Conservation (phyloP, 148 eudicot species). For the Nepenthes mirabilis region DNA sequence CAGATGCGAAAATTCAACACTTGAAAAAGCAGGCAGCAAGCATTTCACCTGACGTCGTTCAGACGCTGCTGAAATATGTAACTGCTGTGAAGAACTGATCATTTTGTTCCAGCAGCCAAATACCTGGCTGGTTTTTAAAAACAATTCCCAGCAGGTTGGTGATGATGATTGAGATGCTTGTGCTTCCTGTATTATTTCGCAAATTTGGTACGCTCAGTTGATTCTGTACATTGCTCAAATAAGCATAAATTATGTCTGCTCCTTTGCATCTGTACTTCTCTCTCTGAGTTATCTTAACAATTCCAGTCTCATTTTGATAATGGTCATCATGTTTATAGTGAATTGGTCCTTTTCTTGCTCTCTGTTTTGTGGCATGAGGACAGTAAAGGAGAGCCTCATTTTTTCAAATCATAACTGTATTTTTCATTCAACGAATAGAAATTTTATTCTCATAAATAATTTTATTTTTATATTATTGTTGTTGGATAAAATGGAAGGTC, state of each 20-base stretch:
- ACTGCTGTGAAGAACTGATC: constrained; percentile 57
- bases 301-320: too few species aligned
- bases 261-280: too few species aligned
- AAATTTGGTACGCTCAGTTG: neutral
- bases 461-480: too few species aligned
- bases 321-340: too few species aligned
- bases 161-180: constrained; percentile 8
- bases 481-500: too few species aligned
- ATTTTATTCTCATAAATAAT: too few species aligned
- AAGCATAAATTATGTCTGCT: neutral
- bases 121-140: neutral
- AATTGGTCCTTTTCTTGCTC: too few species aligned
- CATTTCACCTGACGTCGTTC: constrained; percentile 67
- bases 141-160: constrained; percentile 2
- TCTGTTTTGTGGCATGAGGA: too few species aligned
- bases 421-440: too few species aligned
- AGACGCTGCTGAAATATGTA: constrained; percentile 80
- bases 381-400: too few species aligned
- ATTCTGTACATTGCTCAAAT: neutral
- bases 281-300: too few species aligned
- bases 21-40: constrained; percentile 53
- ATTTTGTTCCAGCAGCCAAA: neutral
- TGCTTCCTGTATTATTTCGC: neutral
- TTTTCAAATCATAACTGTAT: too few species aligned
- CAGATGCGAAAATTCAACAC: constrained; percentile 56